Percentiles rank a stretch among this genome's conserved stretches.
Conservation (phyloP, 805 yeast species). For the Metschnikowia kofuensis region DNA sequence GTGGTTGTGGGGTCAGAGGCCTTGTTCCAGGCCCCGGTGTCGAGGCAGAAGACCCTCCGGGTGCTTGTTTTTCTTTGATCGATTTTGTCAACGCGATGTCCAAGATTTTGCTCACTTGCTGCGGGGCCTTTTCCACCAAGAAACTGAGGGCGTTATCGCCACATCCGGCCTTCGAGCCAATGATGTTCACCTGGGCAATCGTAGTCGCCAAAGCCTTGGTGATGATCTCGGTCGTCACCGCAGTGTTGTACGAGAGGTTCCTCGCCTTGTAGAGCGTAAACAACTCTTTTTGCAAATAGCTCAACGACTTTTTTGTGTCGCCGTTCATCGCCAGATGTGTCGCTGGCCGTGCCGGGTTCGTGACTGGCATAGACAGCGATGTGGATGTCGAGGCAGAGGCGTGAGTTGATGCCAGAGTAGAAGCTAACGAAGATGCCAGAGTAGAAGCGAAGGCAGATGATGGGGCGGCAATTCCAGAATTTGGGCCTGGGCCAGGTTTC, state of each 20-base stretch:
- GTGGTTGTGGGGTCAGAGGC: too few relatives aligned
- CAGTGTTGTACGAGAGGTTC: conserved; percentile 67
- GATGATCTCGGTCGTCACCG: conserved; percentile 76
- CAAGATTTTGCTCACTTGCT: conserved; percentile 71
- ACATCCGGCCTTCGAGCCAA: conserved; percentile 81
- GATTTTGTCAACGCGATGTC: conserved; percentile 82
- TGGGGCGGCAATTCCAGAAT: too few relatives aligned
- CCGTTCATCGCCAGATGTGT: conserved; percentile 39
- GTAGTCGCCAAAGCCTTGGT: conserved; percentile 93
- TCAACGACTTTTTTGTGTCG: conserved; percentile 70
- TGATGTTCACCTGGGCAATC: conserved; percentile 83
- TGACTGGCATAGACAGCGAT: too few relatives aligned
- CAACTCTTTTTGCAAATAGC: conserved; percentile 82
- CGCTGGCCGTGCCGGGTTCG: too few relatives aligned
- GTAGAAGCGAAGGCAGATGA: too few relatives aligned
- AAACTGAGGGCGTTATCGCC: conserved; percentile 76
- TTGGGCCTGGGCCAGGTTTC: not conserved
- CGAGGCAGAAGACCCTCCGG: too few relatives aligned
- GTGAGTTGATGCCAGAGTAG: too few relatives aligned
- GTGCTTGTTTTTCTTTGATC: conserved; percentile 44
- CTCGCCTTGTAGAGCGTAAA: conserved; percentile 76
- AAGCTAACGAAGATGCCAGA: too few relatives aligned
- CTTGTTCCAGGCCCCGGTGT: too few relatives aligned
- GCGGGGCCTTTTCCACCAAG: conserved; percentile 76
- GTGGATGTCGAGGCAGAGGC: too few relatives aligned